These are phyloP conservation scores for Castanea mollissima DNA, from an alignment of 306 rosid species.

Conservation along the genomic window DNA sequence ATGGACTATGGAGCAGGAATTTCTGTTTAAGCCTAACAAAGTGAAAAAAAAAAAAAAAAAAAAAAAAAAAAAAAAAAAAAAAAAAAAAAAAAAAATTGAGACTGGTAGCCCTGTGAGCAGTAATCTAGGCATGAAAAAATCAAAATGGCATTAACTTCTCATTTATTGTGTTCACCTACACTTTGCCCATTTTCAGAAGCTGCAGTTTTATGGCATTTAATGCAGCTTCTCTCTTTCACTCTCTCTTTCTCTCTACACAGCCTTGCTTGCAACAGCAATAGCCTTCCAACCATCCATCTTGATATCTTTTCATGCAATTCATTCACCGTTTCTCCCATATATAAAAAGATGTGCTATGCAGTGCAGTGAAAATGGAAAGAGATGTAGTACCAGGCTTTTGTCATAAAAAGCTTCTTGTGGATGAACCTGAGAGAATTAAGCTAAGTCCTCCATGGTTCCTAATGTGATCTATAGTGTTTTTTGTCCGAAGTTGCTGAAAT, in stretches of 20 bases:
- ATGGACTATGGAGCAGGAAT: neutral
- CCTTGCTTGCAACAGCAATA: conserved; percentile 36
- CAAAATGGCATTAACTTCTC: conserved; percentile 67
- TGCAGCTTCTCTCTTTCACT: conserved; percentile 29
- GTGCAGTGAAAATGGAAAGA: neutral
- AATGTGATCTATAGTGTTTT: conserved; percentile 2
- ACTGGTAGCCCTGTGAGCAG: conserved; percentile 27
- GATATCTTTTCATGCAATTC: conserved; percentile 25
- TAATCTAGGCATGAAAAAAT: conserved; percentile 54
- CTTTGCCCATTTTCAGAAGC: conserved; percentile 39
- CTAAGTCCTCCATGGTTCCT: conserved; percentile 3
- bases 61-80: neutral
- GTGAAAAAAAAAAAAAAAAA: neutral
- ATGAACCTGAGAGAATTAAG: neutral
- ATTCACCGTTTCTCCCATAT: conserved; percentile 1
- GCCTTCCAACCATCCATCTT: conserved; percentile 27
- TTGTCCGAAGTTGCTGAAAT: conserved; percentile 5
- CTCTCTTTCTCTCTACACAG: neutral
- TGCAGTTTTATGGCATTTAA: conserved; percentile 62
- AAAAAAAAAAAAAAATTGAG: neutral
- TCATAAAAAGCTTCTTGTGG: conserved; percentile 3
- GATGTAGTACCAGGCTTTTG: conserved; percentile 1
- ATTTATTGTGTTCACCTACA: conserved; percentile 71
- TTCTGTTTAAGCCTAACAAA: neutral
- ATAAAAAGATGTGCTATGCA: neutral